Conservation (phyloP, 2,329 filamentous ascomycete genomes). For the Nemania sp. region DNA sequence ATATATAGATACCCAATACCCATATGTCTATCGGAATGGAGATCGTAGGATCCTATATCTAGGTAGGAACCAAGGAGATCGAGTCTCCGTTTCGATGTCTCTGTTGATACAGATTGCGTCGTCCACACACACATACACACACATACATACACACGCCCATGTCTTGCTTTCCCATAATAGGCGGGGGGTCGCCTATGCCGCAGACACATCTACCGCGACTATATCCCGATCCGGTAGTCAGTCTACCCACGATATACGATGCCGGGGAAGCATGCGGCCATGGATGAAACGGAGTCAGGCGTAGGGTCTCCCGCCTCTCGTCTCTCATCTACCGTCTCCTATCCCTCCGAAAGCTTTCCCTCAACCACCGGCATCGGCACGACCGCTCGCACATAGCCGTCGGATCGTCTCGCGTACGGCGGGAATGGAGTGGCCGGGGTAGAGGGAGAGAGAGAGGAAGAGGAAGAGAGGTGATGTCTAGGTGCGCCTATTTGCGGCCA, state of each 20-base stretch:
- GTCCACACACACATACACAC: no score
- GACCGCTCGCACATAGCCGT: not conserved
- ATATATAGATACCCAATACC: not conserved
- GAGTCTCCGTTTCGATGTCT: constrained; percentile 4
- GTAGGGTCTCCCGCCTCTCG: not conserved
- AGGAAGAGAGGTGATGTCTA: not conserved
- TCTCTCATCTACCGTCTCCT: no score
- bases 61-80: not conserved
- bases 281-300: not conserved
- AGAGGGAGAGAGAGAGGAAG: no score
- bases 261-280: not conserved
- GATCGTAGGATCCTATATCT: not conserved
- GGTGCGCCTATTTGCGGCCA: not conserved
- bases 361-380: not conserved
- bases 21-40: constrained; percentile 19
- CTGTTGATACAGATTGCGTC: constrained; percentile 26
- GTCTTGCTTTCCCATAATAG: not conserved
- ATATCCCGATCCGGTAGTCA: not conserved
- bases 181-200: not conserved
- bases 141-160: no score
- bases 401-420: not conserved
- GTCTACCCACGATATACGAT: not conserved
- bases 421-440: not conserved
- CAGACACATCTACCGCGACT: not conserved
- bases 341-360: not conserved